Conservation (phyloP, 2,329 filamentous ascomycete species). For the Coleophoma cylindrospora region DNA sequence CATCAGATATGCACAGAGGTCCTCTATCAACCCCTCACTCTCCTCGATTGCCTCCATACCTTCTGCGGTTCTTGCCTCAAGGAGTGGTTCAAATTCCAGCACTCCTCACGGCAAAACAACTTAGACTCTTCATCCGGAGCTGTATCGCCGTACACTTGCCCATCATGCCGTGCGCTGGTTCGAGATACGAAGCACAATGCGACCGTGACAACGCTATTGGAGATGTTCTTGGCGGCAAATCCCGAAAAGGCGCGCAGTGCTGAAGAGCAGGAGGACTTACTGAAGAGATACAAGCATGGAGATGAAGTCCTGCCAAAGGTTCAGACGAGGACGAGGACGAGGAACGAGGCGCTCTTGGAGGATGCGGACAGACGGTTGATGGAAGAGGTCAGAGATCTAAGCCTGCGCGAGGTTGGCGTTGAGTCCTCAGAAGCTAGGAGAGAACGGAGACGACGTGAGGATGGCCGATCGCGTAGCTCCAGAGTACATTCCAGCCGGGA, state of each 20-base stretch:
- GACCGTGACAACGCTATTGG: slow-evolving; percentile 80
- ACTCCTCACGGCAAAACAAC: slow-evolving; percentile 17
- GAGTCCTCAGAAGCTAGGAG: slow-evolving; percentile 23
- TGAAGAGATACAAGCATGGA: slow-evolving; percentile 71
- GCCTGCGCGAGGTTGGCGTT: slow-evolving; percentile 58
- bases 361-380: slow-evolving; percentile 25
- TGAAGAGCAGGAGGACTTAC: slow-evolving; percentile 73
- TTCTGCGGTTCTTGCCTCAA: slow-evolving; percentile 95
- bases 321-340: slow-evolving; percentile 42
- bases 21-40: slow-evolving; percentile 82
- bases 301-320: slow-evolving; percentile 72
- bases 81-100: slow-evolving; percentile 88
- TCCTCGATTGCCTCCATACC: slow-evolving; percentile 90
- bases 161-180: slow-evolving; percentile 82
- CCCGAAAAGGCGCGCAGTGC: slow-evolving; percentile 67
- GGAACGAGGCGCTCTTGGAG: slow-evolving; percentile 49
- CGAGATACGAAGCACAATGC: slow-evolving; percentile 87
- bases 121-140: slow-evolving; percentile 16
- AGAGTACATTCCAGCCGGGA: slow-evolving; percentile 28
- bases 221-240: slow-evolving; percentile 79
- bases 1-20: slow-evolving; percentile 91
- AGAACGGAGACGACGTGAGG: slow-evolving; percentile 23
- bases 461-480: slow-evolving; percentile 17
- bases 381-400: slow-evolving; percentile 22
- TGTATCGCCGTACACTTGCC: slow-evolving; percentile 68